Percentiles rank a stretch among this genome's conserved stretches.
These are phyloP conservation scores for Calycina marina DNA, from an alignment of 2,329 filamentous ascomycete genomes.

Conservation along the genomic window DNA sequence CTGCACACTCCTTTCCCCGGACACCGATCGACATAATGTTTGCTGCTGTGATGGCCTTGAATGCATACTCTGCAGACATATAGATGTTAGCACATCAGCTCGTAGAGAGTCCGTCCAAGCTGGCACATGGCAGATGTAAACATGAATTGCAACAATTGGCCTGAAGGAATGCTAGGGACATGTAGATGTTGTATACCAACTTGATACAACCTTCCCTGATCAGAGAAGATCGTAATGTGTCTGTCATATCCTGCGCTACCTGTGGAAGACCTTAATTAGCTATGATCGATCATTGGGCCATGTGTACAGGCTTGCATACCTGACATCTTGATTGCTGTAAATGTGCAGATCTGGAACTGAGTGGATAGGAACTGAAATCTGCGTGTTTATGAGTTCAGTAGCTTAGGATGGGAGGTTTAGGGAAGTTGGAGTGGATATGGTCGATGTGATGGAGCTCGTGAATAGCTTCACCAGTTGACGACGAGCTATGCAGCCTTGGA, in stretches of 20 bases:
- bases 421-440: background rate
- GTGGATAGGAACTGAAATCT: background rate
- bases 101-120: too few species aligned
- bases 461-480: slow-evolving; percentile 1
- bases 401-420: background rate
- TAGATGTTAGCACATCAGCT: slow-evolving; percentile 22
- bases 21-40: slow-evolving; percentile 98
- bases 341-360: background rate
- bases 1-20: slow-evolving; percentile 90
- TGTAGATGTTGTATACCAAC: slow-evolving; percentile 84
- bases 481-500: slow-evolving; percentile 1
- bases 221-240: slow-evolving; percentile 99
- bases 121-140: too few species aligned
- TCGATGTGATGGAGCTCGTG: background rate
- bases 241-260: slow-evolving; percentile 86
- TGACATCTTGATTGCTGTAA: slow-evolving; percentile 22
- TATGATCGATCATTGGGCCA: slow-evolving; percentile 5
- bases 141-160: too few species aligned
- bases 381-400: background rate
- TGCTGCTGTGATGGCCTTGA: slow-evolving; percentile 98
- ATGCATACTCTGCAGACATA: slow-evolving; percentile 75
- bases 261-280: slow-evolving; percentile 25
- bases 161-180: too few species aligned
- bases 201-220: slow-evolving; percentile 97
- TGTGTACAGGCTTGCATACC: slow-evolving; percentile 20